Base-by-base conservation (phyloP, 2,329 filamentous ascomycete species). In the Verticillium nubilum region DNA sequence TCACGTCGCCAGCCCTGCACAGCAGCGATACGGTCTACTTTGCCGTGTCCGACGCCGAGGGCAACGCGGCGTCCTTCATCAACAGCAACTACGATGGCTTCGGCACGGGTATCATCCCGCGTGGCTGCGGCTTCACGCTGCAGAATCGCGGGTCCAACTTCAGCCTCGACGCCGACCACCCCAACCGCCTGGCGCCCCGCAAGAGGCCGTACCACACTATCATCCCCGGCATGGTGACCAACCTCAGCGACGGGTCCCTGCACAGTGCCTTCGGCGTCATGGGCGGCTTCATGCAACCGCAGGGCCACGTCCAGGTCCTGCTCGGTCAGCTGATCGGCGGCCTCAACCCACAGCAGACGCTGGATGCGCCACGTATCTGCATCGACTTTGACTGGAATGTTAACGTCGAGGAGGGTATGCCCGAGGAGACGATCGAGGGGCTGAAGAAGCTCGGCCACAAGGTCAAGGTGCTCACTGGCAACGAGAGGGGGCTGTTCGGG, bases 231-330 rank as follows among this genome's bases (percentile, higher is more conserved):
- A 83, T 98, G 73, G 86, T 94, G 19, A 98, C 95, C 0, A 92
- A 95, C 66, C 72, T 85, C 19, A 76, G 78, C 4, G 92, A 96
- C 66, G 85, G 85, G 27, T 87, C 84, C 55, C 76, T 98, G 59
- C 91, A 97, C 72, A 89, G 86, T 4, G 90, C 96, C 0, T 97
- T 94, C 68, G 95, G 95, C 58, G 94, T 98, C 61, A 98, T 98
- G 95, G 95, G 95, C 57, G 94, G 92, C 2, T 98, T 96, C 75
- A 98, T 98, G 90, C 95, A 99, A 76, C 95, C 95, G 0, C 95
- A 98, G 74, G 95, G 94, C 25, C 95, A 98, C 62, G 88, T 98
- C 0, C 95, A 98, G 74, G 92, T 97, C 0, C 76, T 99, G 10
- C 80, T 98, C 2, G 96, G 96, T 65, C 93, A 96, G 83, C 75